These are phyloP conservation scores for Phytophthora agathidicida DNA, from an alignment of 352 stramenopile genomes.

Conservation along the genomic window DNA sequence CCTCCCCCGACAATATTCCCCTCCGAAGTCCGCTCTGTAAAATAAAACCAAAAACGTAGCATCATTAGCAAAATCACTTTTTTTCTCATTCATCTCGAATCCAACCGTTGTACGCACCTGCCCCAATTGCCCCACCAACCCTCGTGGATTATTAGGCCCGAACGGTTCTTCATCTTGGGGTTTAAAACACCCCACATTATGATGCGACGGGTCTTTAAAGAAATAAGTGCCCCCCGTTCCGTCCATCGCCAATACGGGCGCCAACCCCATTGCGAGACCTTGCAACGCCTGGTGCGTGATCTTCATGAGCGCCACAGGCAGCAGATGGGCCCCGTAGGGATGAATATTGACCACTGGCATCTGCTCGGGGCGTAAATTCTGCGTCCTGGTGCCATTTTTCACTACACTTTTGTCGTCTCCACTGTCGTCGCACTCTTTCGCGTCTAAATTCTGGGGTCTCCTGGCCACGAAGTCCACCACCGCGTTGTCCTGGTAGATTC, in stretches of 20 bases:
- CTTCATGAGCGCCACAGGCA: slow-evolving; percentile 83
- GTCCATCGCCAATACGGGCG: slow-evolving; percentile 94
- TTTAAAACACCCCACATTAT: slow-evolving; percentile 97
- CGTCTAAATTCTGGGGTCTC: slow-evolving; percentile 63
- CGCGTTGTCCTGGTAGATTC: slow-evolving; percentile 84
- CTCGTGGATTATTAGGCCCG: slow-evolving; percentile 96
- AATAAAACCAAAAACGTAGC: not conserved
- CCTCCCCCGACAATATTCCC: slow-evolving; percentile 96
- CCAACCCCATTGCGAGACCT: slow-evolving; percentile 91
- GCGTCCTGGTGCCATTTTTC: slow-evolving; percentile 26
- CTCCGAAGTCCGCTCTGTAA: slow-evolving; percentile 81
- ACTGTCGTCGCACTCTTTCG: slow-evolving; percentile 18
- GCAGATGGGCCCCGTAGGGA: slow-evolving; percentile 75
- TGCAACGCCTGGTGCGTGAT: slow-evolving; percentile 88
- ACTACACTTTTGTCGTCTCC: slow-evolving; percentile 11
- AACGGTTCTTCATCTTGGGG: slow-evolving; percentile 99
- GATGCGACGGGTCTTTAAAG: slow-evolving; percentile 93
- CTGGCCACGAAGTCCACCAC: slow-evolving; percentile 81
- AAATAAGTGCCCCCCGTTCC: slow-evolving; percentile 99
- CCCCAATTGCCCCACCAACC: slow-evolving; percentile 85
- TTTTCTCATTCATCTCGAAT: too few relatives aligned
- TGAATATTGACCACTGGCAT: slow-evolving; percentile 78
- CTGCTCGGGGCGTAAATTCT: slow-evolving; percentile 56
- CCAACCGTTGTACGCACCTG: slow-evolving; percentile 62
- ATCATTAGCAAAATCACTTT: not conserved